Percentiles rank a stretch among this genome's conserved stretches.
Conservation (phyloP, 2,329 filamentous ascomycete genomes). For the Penicillium sp. region DNA sequence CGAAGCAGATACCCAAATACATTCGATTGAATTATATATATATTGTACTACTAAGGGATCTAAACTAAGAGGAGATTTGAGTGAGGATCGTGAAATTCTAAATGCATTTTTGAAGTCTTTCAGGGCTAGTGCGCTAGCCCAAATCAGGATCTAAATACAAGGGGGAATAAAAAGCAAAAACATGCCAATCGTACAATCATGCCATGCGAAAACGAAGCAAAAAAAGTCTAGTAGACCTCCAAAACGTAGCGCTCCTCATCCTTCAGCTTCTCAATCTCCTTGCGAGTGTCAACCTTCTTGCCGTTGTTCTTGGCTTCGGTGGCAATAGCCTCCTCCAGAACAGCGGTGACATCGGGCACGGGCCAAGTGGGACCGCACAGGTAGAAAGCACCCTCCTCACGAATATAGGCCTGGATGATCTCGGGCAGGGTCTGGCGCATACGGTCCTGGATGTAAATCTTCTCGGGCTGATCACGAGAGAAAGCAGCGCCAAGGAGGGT, state of each 20-base stretch:
- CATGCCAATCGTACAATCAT: constrained; percentile 19
- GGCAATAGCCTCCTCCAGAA: constrained; percentile 88
- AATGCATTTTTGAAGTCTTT: constrained; percentile 20
- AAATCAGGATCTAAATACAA: constrained; percentile 19
- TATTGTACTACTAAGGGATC: not conserved
- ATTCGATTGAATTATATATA: constrained; percentile 1
- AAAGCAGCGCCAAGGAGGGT: constrained; percentile 92
- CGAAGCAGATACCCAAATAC: constrained; percentile 19
- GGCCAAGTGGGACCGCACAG: constrained; percentile 98
- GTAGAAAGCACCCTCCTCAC: constrained; percentile 89
- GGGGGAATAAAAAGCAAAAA: constrained; percentile 19
- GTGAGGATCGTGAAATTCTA: not conserved
- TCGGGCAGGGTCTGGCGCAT: constrained; percentile 85
- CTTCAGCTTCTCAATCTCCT: constrained; percentile 97
- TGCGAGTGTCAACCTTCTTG: constrained; percentile 79
- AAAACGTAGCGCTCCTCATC: constrained; percentile 91
- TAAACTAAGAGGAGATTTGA: not conserved
- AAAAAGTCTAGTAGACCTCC: constrained; percentile 75
- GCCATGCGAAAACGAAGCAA: constrained; percentile 2
- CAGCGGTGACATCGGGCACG: constrained; percentile 91
- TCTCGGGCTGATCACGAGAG: constrained; percentile 92
- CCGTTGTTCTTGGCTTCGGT: constrained; percentile 63
- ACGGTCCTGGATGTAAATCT: constrained; percentile 99
- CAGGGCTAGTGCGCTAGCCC: constrained; percentile 19
- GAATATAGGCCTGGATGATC: constrained; percentile 81